Base-by-base conservation (phyloP, 2,329 filamentous ascomycete species). In the Seiridium unicorne region DNA sequence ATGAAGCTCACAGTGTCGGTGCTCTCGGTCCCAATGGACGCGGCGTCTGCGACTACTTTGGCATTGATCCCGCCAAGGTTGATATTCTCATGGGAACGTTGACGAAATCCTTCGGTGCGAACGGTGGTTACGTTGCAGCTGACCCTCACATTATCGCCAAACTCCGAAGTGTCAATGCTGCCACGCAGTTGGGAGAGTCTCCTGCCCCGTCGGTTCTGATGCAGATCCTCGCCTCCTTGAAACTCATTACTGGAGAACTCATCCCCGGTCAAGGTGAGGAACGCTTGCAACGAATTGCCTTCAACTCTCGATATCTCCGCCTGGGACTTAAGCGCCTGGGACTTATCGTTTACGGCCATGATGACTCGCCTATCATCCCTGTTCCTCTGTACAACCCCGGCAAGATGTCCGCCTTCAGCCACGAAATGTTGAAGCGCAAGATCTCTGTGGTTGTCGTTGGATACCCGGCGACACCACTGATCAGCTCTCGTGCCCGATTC, bases 71-170 rank as follows among this genome's bases (percentile, higher is more conserved):
- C 13, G 78, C 85, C 13, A 89, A 97, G 67, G 88, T 98, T 44
- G 95, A 99, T 73, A 91, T 99, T 70, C 86, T 99, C 56, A 99
- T 99, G 95, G 95, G 95, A 66, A 99, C 95, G 2, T 81, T 99
- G 63, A 99, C 95, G 64, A 99, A 99, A 76, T 98, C 95, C 1
- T 99, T 99, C 69, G 95, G 95, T 69, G 95, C 95, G 66, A 99
- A 99, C 70, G 95, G 95, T 72, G 95, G 95, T 64, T 99, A 99
- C 74, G 85, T 99, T 66, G 92, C 93, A 9, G 93, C 88, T 18
- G 91, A 96, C 63, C 95, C 96, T 78, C 80, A 86, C 68, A 91
- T 97, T 72, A 94, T 99, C 69, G 92, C 97, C 76, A 96, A 97
- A 78, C 87, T 99, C 60, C 87, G 91, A 66, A 86, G 85, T 60